These are phyloP conservation scores for Penicillium macrosclerotiorum DNA, from an alignment of 495 filamentous ascomycete genomes.

Conservation along the genomic window DNA sequence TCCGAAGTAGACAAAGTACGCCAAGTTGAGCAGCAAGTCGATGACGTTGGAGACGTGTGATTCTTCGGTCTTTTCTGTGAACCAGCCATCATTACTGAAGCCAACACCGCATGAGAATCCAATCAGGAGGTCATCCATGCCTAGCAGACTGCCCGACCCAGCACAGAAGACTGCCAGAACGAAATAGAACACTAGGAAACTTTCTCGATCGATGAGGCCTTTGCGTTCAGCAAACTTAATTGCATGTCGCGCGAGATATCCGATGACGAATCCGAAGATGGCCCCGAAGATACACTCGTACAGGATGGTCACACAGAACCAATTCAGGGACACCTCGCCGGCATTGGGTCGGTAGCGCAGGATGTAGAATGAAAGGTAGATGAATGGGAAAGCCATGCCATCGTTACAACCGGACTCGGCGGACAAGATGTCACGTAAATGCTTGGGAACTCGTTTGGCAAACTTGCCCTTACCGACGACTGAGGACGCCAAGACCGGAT, in stretches of 20 bases:
- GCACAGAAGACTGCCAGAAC: slow-evolving; percentile 95
- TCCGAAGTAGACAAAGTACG: slow-evolving; percentile 97
- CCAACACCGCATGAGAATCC: slow-evolving; percentile 94
- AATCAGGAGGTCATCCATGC: slow-evolving; percentile 94
- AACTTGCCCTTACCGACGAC: slow-evolving; percentile 99
- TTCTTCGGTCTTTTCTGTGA: slow-evolving; percentile 96
- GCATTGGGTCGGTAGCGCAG: slow-evolving; percentile 72
- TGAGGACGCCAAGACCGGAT: slow-evolving; percentile 95
- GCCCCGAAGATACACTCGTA: slow-evolving; percentile 97
- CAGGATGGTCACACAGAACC: slow-evolving; percentile 86
- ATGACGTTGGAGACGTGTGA: slow-evolving; percentile 99
- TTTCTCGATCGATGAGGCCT: slow-evolving; percentile 90
- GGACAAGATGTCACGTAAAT: slow-evolving; percentile 91
- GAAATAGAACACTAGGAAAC: slow-evolving; percentile 98
- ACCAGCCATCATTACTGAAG: slow-evolving; percentile 99
- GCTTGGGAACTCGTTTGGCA: slow-evolving; percentile 93
- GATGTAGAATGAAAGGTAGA: slow-evolving; percentile 88
- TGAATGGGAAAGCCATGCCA: slow-evolving; percentile 99
- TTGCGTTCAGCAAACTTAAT: slow-evolving; percentile 87
- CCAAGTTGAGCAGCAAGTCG: slow-evolving; percentile 92
- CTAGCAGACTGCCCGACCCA: slow-evolving; percentile 87
- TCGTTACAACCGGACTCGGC: slow-evolving; percentile 99
- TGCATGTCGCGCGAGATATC: slow-evolving; percentile 83
- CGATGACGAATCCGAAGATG: slow-evolving; percentile 82
- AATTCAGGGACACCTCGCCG: slow-evolving; percentile 71